phyloP scores from a whole-genome alignment of 2,329 filamentous ascomycete genomes.

The Scytalidium sp. region DNA sequence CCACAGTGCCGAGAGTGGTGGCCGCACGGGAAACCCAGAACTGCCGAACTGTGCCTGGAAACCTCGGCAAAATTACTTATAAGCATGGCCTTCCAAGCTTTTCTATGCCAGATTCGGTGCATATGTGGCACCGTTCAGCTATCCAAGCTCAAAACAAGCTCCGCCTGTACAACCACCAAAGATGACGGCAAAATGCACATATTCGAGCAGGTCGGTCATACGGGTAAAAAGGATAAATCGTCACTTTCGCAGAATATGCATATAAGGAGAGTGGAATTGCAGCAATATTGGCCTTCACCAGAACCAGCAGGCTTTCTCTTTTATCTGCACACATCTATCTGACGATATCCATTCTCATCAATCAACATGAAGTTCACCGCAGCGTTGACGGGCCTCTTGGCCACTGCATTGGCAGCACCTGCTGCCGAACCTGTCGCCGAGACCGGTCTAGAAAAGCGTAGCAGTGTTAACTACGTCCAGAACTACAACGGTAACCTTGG shows the following conservation, averaged over 20 bases:
- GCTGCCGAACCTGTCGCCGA: neutral
- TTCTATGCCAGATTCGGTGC: neutral
- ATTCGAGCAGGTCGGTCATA: neutral
- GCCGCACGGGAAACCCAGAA: neutral
- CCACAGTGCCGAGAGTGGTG: neutral
- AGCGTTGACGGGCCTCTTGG: neutral
- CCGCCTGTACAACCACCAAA: neutral
- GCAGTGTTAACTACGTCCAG: too few relatives aligned
- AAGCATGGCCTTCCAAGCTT: neutral
- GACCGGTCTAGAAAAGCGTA: neutral
- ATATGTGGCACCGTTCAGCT: neutral
- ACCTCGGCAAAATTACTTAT: neutral
- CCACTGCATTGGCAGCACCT: neutral
- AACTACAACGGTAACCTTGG: too few relatives aligned
- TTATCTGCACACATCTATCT: neutral
- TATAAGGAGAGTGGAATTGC: neutral
- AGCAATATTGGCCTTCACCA: neutral
- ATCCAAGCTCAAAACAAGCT: neutral
- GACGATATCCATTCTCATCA: neutral
- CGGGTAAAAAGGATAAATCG: neutral
- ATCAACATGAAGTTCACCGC: neutral
- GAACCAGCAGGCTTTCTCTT: neutral
- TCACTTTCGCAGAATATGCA: neutral
- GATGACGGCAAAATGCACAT: neutral
- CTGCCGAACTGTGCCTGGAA: neutral